Base-by-base conservation (phyloP, 2,329 filamentous ascomycete genomes). In the Beauveria brongniartii region DNA sequence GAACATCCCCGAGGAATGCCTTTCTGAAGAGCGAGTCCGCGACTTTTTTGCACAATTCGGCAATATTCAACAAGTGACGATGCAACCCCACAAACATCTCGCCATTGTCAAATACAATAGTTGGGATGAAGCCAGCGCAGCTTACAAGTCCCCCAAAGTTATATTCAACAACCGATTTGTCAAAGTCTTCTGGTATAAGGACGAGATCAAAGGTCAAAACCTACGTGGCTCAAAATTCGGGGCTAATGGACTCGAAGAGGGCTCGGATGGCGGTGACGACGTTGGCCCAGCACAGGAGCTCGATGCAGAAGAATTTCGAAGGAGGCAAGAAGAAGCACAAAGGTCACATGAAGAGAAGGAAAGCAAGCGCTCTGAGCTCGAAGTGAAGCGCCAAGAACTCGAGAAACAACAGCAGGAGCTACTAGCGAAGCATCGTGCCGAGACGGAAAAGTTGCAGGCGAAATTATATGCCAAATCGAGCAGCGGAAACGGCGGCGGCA, bases 141-240 rank as follows among this genome's bases (percentile, higher is more conserved):
- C 90, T 2, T 91, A 90, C 70, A 81, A 82, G 52, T 92, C 88
- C 9, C 90, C 90, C 0, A 91, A 91, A 69, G 87, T 86, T 52
- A 87, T 94, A 50, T 94, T 93, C 69, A 88, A 92, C 67, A 94
- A 93, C 66, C 81, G 90, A 12, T 94, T 94, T 67, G 90, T 94
- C 54, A 92, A 91, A 67, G 87, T 93, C 0, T 92, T 88, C 67
- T 93, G 90, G 90, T 81, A 85, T 69, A 87, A 84, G 66, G 80
- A 82, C 6, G 79, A 81, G 28, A 72, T 74, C 18, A 75, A 78
- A 69, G 52, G 71, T 67, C 16, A 20, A n/a, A 22, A 24, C n/a
- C 16, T 28, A 18, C 70, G 71, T 18, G 63, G 55, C 9, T 61
- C 66, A 10, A 73, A 72, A 51, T 71, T 69, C 57, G 63, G 65